These are phyloP conservation scores for Batkoa obscura DNA, from an alignment of 371 early-diverging fungal genomes.

Conservation along the genomic window DNA sequence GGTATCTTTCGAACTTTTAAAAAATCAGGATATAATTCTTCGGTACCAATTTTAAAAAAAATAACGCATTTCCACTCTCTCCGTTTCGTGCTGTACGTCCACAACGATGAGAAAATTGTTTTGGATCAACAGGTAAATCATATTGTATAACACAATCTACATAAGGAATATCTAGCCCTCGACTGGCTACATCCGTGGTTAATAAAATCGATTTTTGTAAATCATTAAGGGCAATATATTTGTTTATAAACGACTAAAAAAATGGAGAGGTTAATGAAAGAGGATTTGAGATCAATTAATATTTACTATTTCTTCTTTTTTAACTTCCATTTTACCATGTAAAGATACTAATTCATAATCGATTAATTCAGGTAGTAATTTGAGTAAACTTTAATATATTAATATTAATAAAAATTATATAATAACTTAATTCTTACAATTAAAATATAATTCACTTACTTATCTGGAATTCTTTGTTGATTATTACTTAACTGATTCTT, in stretches of 20 bases:
- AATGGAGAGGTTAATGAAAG: too few species aligned
- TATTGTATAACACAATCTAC: slow-evolving; percentile 92
- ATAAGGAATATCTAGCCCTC: slow-evolving; percentile 95
- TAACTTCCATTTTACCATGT: slow-evolving; percentile 87
- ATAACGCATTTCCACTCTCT: slow-evolving; percentile 72
- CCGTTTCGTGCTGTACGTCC: slow-evolving; percentile 95
- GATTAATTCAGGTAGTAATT: too few species aligned
- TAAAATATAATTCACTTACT: slow-evolving; percentile 13
- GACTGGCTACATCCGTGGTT: slow-evolving; percentile 95
- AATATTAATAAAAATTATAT: neutral
- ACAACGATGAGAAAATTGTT: slow-evolving; percentile 93
- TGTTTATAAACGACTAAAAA: neutral
- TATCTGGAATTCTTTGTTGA: slow-evolving; percentile 42
- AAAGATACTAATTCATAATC: slow-evolving; percentile 47
- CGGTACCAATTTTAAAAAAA: slow-evolving; percentile 53
- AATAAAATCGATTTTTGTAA: slow-evolving; percentile 29
- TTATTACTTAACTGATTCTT: slow-evolving; percentile 17
- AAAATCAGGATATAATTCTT: slow-evolving; percentile 79
- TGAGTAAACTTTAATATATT: slow-evolving; percentile 18
- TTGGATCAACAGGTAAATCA: slow-evolving; percentile 92
- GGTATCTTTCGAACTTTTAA: slow-evolving; percentile 75
- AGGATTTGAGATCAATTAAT: too few species aligned
- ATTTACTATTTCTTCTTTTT: slow-evolving; percentile 15
- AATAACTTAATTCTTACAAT: neutral
- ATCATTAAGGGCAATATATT: neutral